Conservation (phyloP, 1,284 basidiomycete genomes). For the Apiotrichum brassicae region DNA sequence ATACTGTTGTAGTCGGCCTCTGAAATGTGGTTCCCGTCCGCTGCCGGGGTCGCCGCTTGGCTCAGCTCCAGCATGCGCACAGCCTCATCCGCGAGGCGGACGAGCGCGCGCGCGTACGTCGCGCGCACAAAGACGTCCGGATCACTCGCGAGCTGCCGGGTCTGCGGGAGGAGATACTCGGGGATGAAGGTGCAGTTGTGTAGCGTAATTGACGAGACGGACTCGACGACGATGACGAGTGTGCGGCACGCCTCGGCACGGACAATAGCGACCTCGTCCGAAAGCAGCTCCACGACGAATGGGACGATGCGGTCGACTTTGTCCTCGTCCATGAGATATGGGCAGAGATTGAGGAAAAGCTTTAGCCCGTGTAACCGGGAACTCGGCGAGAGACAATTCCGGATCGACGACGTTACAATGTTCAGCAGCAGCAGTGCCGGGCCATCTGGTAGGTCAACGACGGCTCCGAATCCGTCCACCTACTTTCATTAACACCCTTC, state of each 20-base stretch:
- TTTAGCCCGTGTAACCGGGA: conserved; percentile 82
- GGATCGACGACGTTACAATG: conserved; percentile 79
- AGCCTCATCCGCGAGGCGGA: conserved; percentile 74
- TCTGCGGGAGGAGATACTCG: conserved; percentile 91
- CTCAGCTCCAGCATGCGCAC: conserved; percentile 72
- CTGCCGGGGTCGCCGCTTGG: conserved; percentile 58
- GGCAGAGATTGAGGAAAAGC: conserved; percentile 73
- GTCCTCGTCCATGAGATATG: conserved; percentile 85
- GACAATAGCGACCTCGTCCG: conserved; percentile 76
- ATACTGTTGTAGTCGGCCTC: conserved; percentile 83
- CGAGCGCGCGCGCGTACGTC: conserved; percentile 80
- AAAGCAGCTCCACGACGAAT: conserved; percentile 79
- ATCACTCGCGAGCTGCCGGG: conserved; percentile 73
- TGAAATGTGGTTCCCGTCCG: conserved; percentile 61
- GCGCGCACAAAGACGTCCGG: conserved; percentile 80
- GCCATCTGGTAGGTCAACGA: conserved; percentile 54
- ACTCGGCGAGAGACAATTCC: conserved; percentile 79
- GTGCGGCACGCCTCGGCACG: conserved; percentile 72
- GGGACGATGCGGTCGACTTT: conserved; percentile 92
- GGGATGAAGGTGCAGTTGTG: conserved; percentile 80
- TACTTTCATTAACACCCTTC: conserved; percentile 25
- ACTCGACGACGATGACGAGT: conserved; percentile 77
- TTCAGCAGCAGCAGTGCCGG: conserved; percentile 74
- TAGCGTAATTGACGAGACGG: conserved; percentile 79
- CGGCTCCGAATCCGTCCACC: conserved; percentile 7